Base-by-base conservation (phyloP, 805 yeast species). In the Candida argentea region DNA sequence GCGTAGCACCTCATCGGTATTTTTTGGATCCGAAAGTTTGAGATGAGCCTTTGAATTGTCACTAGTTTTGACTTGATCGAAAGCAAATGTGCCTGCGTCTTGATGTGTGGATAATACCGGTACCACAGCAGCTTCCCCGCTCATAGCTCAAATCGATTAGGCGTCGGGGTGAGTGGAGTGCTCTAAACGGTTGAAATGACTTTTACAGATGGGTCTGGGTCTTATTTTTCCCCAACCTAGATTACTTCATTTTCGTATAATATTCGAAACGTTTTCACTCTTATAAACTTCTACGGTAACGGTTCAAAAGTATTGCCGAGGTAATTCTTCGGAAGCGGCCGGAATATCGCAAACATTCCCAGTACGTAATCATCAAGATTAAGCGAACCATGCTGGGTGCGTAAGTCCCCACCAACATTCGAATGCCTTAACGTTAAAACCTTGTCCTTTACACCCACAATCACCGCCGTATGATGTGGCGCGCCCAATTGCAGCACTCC, bases 21-120 rank as follows among this genome's bases (percentile, higher is more conserved):
- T 32, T 34, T 27, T 28, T 8, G 7, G 10, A 18, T 18, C 20
- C 20, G 10, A 7, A 41, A 43, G 37, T 1, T 42, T 38, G 13
- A 59, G 40, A 34, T 57, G 64, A 4, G 27, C 26, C 20, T 61
- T 34, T 8, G 34, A 29, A 2, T 40, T 37, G 8, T 35, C 42
- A 5, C 24, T 26, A 4, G 55, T 43, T 6, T 47, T 53, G 23
- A 60, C 61, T 31, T 59, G 58, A 20, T 70, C 67, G 38, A 68
- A 73, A 11, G 52, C 38, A 32, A 76, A 78, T 2, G 65, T 55
- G 0, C 54, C 52, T 19, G 75, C 85, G 34, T 76, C 81, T 37
- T 84, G 85, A 18, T 70, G 66, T 1, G 93, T 75, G 1, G 94
- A 81, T 4, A 86, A 57, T 1, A 73, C 73, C 0, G 93, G 83